These are phyloP conservation scores for Boletus barrowsii DNA, from an alignment of 768 basidiomycete species.

Conservation along the genomic window DNA sequence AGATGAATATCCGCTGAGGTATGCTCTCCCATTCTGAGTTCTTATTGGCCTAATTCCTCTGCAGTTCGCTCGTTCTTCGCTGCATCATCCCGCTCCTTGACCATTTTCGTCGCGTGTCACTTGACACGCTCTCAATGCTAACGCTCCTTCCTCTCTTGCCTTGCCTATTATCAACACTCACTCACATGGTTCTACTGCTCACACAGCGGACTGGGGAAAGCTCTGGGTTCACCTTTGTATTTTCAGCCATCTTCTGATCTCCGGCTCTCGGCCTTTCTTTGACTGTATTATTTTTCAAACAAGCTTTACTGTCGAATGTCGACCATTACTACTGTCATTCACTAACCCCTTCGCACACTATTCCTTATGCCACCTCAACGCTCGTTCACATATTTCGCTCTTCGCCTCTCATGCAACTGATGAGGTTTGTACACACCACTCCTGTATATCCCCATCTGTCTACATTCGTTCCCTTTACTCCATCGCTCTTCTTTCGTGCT, in stretches of 20 bases:
- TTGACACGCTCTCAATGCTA: neutral
- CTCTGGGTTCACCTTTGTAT: neutral
- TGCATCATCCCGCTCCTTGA: slow-evolving; percentile 6
- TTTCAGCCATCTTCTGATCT: neutral
- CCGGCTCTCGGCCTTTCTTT: neutral
- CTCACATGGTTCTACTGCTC: neutral
- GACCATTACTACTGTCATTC: neutral
- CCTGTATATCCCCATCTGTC: neutral
- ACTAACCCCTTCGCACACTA: slow-evolving; percentile 1
- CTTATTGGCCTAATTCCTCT: neutral
- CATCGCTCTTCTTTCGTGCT: slow-evolving; percentile 1
- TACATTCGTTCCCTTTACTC: neutral
- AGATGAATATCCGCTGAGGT: slow-evolving; percentile 16
- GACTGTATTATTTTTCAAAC: neutral
- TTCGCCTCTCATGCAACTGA: neutral
- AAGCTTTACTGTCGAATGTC: neutral
- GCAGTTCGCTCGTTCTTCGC: slow-evolving; percentile 1
- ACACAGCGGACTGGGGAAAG: neutral
- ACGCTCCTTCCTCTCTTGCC: slow-evolving; percentile 4
- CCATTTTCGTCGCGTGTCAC: neutral
- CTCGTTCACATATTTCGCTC: slow-evolving; percentile 1
- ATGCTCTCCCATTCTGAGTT: neutral
- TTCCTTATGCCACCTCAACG: neutral
- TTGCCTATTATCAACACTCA: neutral
- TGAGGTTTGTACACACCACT: slow-evolving; percentile 8